A percentile compares a stretch with the other conserved stretches of the same genome.
phyloP scores from a whole-genome alignment of 768 basidiomycete species.

The Lentinula sp. region DNA sequence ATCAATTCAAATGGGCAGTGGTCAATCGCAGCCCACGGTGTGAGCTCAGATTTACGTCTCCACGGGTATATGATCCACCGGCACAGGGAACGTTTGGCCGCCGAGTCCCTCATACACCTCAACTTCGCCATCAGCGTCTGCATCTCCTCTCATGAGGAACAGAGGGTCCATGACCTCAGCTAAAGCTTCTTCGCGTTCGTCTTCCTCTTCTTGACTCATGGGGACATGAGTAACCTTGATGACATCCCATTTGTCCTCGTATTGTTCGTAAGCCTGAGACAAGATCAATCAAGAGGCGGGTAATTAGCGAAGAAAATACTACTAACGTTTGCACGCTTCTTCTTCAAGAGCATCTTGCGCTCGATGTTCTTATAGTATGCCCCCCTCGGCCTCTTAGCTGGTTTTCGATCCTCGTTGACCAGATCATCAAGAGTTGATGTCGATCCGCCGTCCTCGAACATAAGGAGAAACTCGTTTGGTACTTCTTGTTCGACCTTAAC shows the following conservation, averaged over 20 bases:
- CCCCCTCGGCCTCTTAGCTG: slow-evolving; percentile 40
- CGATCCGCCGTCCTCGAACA: slow-evolving; percentile 57
- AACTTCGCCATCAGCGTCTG: slow-evolving; percentile 53
- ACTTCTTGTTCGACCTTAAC: slow-evolving; percentile 85
- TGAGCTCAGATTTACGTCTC: slow-evolving; percentile 36
- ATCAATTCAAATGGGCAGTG: too few relatives aligned
- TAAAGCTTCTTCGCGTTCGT: slow-evolving; percentile 72
- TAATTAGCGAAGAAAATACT: not conserved
- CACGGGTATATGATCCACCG: slow-evolving; percentile 40
- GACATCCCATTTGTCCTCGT: slow-evolving; percentile 78
- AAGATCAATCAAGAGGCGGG: not conserved
- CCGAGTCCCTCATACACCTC: slow-evolving; percentile 38
- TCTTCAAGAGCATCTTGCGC: slow-evolving; percentile 82
- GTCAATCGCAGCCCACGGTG: too few relatives aligned
- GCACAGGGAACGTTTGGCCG: not conserved
- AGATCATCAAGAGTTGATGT: slow-evolving; percentile 26
- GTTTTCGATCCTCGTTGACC: slow-evolving; percentile 17
- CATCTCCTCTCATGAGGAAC: slow-evolving; percentile 48
- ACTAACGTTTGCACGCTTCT: slow-evolving; percentile 74
- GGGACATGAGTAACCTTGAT: slow-evolving; percentile 67
- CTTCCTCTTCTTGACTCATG: slow-evolving; percentile 69
- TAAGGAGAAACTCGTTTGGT: slow-evolving; percentile 76
- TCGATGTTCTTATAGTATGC: slow-evolving; percentile 88
- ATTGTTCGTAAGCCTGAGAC: slow-evolving; percentile 58
- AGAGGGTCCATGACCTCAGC: slow-evolving; percentile 74